Percentiles rank a stretch among this genome's conserved stretches.
Evolutionary conservation across 257 asterid genomes (phyloP).

Genomic region (Leonotis leonurus): DNA sequence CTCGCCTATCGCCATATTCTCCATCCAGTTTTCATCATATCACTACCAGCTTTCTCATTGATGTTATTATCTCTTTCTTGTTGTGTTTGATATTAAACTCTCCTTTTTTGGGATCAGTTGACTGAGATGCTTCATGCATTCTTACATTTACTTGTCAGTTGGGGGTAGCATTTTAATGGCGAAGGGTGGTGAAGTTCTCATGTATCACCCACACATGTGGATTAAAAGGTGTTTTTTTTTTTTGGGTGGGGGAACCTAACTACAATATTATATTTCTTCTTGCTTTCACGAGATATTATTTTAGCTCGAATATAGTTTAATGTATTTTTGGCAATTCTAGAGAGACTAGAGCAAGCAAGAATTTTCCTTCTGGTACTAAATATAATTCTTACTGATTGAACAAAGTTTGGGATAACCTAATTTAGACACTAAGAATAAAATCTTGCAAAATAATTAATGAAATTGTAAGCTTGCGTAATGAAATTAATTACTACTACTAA

Average conservation of each 20-base stretch:
- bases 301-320: conserved; percentile 3
- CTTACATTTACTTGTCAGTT: conserved; percentile 1
- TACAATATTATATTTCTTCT: neutral
- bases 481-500: neutral
- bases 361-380: neutral
- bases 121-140: neutral
- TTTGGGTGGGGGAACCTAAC: neutral
- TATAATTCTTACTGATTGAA: neutral
- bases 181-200: neutral
- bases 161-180: neutral
- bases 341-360: neutral
- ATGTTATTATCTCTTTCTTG: neutral
- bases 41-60: conserved; percentile 1
- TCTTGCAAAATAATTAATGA: neutral
- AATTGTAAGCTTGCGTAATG: neutral
- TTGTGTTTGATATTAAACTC: neutral
- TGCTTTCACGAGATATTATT: neutral
- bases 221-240: too few species aligned
- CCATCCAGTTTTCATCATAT: conserved; percentile 1
- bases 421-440: neutral
- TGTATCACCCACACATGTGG: neutral
- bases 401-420: neutral
- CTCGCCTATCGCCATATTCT: neutral
- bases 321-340: neutral
- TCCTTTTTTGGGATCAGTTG: neutral